Conservation (phyloP, 2,329 filamentous ascomycete genomes). For the Fusarium devonianum region DNA sequence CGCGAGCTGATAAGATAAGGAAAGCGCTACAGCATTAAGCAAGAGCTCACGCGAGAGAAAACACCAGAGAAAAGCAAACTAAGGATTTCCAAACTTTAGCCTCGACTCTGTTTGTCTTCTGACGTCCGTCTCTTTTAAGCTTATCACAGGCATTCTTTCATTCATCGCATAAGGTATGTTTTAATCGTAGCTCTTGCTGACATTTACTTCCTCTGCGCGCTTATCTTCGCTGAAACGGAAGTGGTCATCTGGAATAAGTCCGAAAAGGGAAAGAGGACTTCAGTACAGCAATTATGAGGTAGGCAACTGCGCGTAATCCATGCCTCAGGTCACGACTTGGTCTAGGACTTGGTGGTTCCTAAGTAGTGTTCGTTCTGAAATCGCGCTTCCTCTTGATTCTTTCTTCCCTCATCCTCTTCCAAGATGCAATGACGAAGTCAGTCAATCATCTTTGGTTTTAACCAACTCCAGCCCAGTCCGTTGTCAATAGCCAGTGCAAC, state of each 20-base stretch:
- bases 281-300: constrained; percentile 11
- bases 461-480: too few relatives aligned
- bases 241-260: constrained; percentile 17
- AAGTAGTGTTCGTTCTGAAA: constrained; percentile 10
- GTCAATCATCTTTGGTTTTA: too few relatives aligned
- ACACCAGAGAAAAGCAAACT: not conserved
- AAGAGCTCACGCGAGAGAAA: not conserved
- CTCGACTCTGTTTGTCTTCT: too few relatives aligned
- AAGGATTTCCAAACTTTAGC: too few relatives aligned
- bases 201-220: too few relatives aligned
- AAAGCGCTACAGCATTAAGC: too few relatives aligned
- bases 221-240: too few relatives aligned
- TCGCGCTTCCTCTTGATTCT: constrained; percentile 1
- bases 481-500: constrained; percentile 20
- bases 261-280: constrained; percentile 40
- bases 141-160: too few relatives aligned
- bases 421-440: too few relatives aligned
- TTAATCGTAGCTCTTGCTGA: too few relatives aligned
- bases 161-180: too few relatives aligned
- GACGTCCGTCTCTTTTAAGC: too few relatives aligned
- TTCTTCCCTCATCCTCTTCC: constrained; percentile 3
- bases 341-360: constrained; percentile 23
- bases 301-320: constrained; percentile 26
- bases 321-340: constrained; percentile 40
- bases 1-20: constrained; percentile 36